These are phyloP conservation scores for Solanum pimpinellifolium DNA, from an alignment of 257 asterid genomes.

Conservation along the genomic window DNA sequence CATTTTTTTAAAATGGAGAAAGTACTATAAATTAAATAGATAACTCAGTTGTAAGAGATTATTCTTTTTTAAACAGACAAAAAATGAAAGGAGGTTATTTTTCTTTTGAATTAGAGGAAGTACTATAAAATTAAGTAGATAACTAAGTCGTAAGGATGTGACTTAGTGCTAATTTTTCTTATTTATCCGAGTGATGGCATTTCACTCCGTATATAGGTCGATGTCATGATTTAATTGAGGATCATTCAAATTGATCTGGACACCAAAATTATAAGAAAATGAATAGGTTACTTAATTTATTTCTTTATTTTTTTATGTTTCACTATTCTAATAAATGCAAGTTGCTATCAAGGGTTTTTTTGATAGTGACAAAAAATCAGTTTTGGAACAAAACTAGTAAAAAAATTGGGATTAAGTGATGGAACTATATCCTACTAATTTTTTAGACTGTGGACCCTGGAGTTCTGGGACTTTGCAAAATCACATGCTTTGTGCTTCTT, in stretches of 20 bases:
- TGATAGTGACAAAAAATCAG: background rate
- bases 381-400: background rate
- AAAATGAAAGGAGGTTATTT: too few relatives aligned
- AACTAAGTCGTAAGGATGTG: background rate
- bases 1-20: too few relatives aligned
- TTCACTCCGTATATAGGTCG: accelerated
- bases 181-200: background rate
- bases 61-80: too few relatives aligned
- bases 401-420: background rate
- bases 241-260: background rate
- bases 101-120: too few relatives aligned
- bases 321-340: background rate
- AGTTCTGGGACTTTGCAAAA: background rate
- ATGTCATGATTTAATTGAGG: background rate
- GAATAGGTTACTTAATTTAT: background rate
- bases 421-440: background rate
- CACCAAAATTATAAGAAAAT: background rate
- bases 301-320: background rate
- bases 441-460: background rate
- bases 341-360: background rate
- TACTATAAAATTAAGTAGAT: background rate
- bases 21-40: too few relatives aligned
- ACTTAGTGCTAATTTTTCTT: background rate
- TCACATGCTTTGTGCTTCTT: background rate
- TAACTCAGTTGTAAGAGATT: too few relatives aligned